Conservation (phyloP, 2,329 filamentous ascomycete species). For the Macrophomina phaseolina region DNA sequence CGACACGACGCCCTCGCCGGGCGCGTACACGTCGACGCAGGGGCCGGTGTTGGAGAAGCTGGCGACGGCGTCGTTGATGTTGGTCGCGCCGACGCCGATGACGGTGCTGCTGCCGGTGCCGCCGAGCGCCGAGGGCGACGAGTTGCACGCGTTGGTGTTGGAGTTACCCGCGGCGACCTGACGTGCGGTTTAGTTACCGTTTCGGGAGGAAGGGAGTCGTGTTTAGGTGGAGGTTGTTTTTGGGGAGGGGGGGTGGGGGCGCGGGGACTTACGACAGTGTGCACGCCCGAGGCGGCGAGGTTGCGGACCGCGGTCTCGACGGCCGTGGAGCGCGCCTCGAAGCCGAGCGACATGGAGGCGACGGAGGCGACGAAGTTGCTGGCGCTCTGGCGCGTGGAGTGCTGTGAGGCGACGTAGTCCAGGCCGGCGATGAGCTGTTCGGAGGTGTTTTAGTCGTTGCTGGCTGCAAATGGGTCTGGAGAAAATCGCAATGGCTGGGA, state of each 20-base stretch:
- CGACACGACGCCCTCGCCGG: slow-evolving; percentile 49
- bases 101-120: slow-evolving; percentile 37
- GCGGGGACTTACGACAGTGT: slow-evolving; percentile 33
- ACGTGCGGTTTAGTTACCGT: too few relatives aligned
- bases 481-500: neutral
- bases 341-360: slow-evolving; percentile 54
- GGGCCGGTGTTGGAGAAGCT: slow-evolving; percentile 45
- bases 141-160: slow-evolving; percentile 33
- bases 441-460: neutral
- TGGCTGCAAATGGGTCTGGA: too few relatives aligned
- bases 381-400: slow-evolving; percentile 47
- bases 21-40: slow-evolving; percentile 47
- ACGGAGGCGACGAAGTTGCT: slow-evolving; percentile 51
- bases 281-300: slow-evolving; percentile 48
- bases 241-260: neutral
- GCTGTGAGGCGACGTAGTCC: slow-evolving; percentile 51
- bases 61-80: slow-evolving; percentile 34
- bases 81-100: slow-evolving; percentile 36
- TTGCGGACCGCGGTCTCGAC: slow-evolving; percentile 44
- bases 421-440: slow-evolving; percentile 52
- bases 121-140: slow-evolving; percentile 38
- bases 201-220: neutral
- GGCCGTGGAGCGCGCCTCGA: slow-evolving; percentile 39
- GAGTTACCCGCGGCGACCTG: slow-evolving; percentile 45
- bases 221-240: neutral